Evolutionary conservation across 2,329 filamentous ascomycete species (phyloP), one percentile per base, ranked within the genome.

Genomic region (Beauveria asiatica): DNA sequence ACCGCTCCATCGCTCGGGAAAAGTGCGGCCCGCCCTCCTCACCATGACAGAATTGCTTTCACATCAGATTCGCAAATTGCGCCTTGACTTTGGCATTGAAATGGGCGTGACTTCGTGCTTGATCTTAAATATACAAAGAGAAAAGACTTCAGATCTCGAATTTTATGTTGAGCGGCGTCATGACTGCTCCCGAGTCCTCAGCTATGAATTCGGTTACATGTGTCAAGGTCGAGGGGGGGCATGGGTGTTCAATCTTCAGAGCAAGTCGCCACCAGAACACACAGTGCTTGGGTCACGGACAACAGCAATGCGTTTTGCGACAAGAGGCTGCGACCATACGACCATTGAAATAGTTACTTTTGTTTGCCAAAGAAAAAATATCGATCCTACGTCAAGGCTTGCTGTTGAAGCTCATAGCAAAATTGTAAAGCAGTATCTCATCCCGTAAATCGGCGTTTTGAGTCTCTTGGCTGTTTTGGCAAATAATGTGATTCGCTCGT

Each of bases 11-110:
- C 17, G 37, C 44, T 49, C 51, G 58, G 58, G 44, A 60, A 60
- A 60, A 60, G n/a, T 48, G 51, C 51, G 58, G 58, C 58, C 58
- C 58, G 37, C 44, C 8, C 41, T 50, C 37, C 46, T 57, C n/a
- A 23, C 10, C 17, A 37, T 46, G 44, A 16, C 45, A 17, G 17
- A 3, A 19, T 13, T 37, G 13, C 3, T 10, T 25, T 41, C 13
- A 17, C 16, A 49, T 23, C 17, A 23, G 17, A 27, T 25, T 25
- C 44, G 10, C 11, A 25, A 25, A 25, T 10, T 27, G 45, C 21
- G 21, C 16, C 21, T 2, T n/a, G 11, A 49, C 21, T 27, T 13
- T 16, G 33, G 45, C 23, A 10, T 23, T 19, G 10, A 45, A 10
- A 11, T 13, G n/a, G 17, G 13, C 17, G 7, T n/a, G 27, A 19